Evolutionary conservation across 306 rosid species (phyloP).

Genomic region (Sicyos baderoa): DNA sequence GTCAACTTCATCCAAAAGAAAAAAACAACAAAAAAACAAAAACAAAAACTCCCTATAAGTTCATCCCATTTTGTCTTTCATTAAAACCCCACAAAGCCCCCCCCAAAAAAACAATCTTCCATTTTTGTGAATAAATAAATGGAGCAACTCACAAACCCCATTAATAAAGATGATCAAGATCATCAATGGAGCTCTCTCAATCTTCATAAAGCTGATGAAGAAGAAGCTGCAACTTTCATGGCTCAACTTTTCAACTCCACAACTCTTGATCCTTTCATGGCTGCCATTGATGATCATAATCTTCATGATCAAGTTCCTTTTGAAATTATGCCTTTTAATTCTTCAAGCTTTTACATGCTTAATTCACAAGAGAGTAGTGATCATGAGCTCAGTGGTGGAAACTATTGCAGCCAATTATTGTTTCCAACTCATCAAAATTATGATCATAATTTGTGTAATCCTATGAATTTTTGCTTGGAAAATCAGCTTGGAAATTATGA

Average conservation of each 20-base stretch:
- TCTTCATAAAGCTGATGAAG: slow-evolving; percentile 27
- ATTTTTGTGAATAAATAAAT: slow-evolving; percentile 11
- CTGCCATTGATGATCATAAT: slow-evolving; percentile 24
- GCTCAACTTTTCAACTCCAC: slow-evolving; percentile 26
- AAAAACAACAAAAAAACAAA: too few species aligned
- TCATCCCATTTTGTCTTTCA: not conserved
- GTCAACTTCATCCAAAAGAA: slow-evolving; percentile 13
- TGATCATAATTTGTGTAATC: not conserved
- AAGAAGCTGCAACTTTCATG: slow-evolving; percentile 40
- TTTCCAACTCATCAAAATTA: too few species aligned
- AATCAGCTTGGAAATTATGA: slow-evolving; percentile 1
- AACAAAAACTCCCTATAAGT: slow-evolving; percentile 10
- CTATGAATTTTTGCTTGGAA: slow-evolving; percentile 24
- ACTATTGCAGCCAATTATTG: too few species aligned
- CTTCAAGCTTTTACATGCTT: not conserved
- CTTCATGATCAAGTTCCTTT: slow-evolving; percentile 20
- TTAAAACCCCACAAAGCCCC: not conserved
- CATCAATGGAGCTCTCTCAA: slow-evolving; percentile 34
- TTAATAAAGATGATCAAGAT: slow-evolving; percentile 22
- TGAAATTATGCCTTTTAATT: slow-evolving; percentile 19
- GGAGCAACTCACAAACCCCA: slow-evolving; percentile 32
- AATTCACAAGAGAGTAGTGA: too few species aligned
- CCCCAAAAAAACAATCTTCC: not conserved
- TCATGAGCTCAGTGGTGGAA: too few species aligned
- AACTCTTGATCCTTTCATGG: not conserved